Evolutionary conservation across 345 rosid species (phyloP).

Genomic region (Dipteronia dyeriana): DNA sequence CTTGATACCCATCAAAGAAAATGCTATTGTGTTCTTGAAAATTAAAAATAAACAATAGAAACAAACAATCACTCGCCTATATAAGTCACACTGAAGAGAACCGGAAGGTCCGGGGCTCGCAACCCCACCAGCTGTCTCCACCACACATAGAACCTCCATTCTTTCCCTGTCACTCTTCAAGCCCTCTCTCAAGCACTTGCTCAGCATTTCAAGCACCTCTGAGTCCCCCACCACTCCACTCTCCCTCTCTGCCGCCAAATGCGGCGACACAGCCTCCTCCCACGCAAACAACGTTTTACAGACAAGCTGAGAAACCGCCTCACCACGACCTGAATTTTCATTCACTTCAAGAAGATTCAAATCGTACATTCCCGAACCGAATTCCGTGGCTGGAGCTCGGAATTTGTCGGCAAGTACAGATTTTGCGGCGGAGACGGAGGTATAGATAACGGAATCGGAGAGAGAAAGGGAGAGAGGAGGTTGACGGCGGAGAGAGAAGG

Average conservation of each 20-base stretch:
- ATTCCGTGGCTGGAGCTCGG: not conserved
- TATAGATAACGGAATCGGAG: conserved; percentile 58
- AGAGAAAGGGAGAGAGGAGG: conserved; percentile 49
- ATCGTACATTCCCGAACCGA: conserved; percentile 42
- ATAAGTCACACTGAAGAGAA: conserved; percentile 88
- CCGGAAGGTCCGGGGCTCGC: conserved; percentile 95
- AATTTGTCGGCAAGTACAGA: conserved; percentile 22
- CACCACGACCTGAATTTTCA: conserved; percentile 26
- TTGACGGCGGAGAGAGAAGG: conserved; percentile 53
- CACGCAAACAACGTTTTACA: conserved; percentile 80
- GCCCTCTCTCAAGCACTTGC: conserved; percentile 44
- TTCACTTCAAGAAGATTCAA: conserved; percentile 51
- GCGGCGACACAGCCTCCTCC: conserved; percentile 89
- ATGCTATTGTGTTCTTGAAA: not conserved
- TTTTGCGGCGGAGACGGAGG: conserved; percentile 59
- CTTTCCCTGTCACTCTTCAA: conserved; percentile 32
- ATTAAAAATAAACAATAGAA: not conserved
- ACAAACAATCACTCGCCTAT: conserved; percentile 44
- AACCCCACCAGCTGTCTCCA: conserved; percentile 97
- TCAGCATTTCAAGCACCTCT: conserved; percentile 45
- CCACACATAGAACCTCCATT: conserved; percentile 52
- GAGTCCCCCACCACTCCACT: conserved; percentile 49
- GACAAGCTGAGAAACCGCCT: conserved; percentile 42
- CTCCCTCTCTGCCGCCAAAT: conserved; percentile 85
- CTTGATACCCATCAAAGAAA: not conserved